phyloP scores from a whole-genome alignment of 345 rosid genomes.

The Pistacia integerrima region DNA sequence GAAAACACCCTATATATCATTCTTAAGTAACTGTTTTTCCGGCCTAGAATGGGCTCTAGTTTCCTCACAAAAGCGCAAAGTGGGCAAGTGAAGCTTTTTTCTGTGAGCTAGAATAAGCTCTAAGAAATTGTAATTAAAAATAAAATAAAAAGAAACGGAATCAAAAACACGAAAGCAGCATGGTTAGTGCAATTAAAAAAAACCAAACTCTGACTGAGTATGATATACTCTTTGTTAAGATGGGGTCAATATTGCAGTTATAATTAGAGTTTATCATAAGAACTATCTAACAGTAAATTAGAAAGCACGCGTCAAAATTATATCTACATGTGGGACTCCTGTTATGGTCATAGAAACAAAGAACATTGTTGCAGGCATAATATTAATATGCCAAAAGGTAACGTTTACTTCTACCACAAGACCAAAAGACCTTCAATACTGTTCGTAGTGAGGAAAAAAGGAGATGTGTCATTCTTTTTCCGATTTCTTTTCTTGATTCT shows the following conservation, averaged over 20 bases:
- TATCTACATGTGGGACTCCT: slow-evolving; percentile 12
- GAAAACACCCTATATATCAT: slow-evolving; percentile 11
- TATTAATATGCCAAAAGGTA: slow-evolving; percentile 1
- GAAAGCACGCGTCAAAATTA: slow-evolving; percentile 8
- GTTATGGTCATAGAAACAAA: not conserved
- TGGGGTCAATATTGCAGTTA: not conserved
- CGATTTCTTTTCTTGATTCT: slow-evolving; percentile 2
- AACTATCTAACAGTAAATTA: not conserved
- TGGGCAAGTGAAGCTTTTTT: not conserved
- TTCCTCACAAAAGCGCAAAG: not conserved
- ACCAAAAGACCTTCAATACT: not conserved
- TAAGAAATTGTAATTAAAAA: not conserved
- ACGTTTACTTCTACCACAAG: not conserved
- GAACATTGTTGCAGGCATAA: slow-evolving; percentile 24
- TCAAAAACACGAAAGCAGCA: not conserved
- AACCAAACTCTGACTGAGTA: not conserved
- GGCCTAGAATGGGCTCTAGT: not conserved
- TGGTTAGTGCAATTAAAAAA: not conserved
- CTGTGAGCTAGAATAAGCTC: not conserved
- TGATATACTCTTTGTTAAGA: not conserved
- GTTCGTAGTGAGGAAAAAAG: slow-evolving; percentile 13
- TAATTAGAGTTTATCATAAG: not conserved
- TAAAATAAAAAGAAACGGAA: not conserved
- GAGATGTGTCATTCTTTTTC: slow-evolving; percentile 16
- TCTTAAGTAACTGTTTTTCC: slow-evolving; percentile 17